phyloP scores from a whole-genome alignment of 2,329 filamentous ascomycete species.

The Aspergillus pseudoterreus region DNA sequence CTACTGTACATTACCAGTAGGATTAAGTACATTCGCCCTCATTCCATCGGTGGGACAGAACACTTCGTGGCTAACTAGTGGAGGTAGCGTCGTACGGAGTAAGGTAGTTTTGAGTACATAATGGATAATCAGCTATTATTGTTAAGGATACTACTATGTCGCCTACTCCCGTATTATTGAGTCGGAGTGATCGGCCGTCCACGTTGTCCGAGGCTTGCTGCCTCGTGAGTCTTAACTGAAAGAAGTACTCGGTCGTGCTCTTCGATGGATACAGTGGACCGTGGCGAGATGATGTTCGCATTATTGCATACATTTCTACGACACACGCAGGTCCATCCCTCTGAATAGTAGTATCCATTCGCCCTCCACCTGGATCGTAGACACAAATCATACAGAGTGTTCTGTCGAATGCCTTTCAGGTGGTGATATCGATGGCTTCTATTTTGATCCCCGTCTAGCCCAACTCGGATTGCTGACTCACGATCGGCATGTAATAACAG shows the following conservation, averaged over 20 bases:
- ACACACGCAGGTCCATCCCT: no score
- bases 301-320: neutral
- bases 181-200: neutral
- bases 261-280: neutral
- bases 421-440: neutral
- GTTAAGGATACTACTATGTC: neutral
- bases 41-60: neutral
- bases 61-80: slow-evolving; percentile 1
- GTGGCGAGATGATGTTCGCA: neutral
- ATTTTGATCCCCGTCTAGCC: neutral
- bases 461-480: slow-evolving; percentile 1
- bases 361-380: neutral
- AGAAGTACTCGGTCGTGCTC: neutral
- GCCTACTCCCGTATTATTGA: neutral
- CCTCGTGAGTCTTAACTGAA: neutral
- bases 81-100: neutral
- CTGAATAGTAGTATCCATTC: neutral
- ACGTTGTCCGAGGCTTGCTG: neutral
- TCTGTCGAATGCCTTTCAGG: neutral
- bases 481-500: slow-evolving; percentile 8
- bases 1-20: no score
- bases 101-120: neutral
- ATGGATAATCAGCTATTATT: neutral
- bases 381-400: neutral
- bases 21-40: neutral